phyloP scores from a whole-genome alignment of 75 land plant species.

The Pinus albicaulis region DNA sequence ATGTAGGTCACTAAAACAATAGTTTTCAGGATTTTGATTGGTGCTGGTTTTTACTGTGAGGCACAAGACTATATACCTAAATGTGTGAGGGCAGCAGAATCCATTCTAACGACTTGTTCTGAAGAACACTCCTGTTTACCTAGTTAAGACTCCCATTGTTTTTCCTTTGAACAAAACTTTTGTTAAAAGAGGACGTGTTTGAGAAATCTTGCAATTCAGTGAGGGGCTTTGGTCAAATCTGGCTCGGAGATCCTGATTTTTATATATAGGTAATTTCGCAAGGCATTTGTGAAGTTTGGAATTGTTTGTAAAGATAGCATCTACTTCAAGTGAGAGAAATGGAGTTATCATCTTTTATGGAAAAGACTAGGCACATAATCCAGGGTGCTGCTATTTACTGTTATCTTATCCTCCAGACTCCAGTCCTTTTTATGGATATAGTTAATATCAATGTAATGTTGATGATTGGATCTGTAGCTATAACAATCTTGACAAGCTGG shows the following conservation, averaged over 20 bases:
- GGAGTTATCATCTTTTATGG: too few species aligned
- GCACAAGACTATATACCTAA: background rate
- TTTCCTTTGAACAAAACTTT: background rate
- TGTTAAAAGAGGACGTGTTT: background rate
- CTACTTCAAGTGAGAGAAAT: too few species aligned
- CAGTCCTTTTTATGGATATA: background rate
- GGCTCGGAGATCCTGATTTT: too few species aligned
- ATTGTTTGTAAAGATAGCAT: too few species aligned
- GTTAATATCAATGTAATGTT: background rate
- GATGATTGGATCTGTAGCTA: background rate
- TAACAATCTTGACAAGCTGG: background rate
- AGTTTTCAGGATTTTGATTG: background rate
- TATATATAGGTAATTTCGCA: too few species aligned
- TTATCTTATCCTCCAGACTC: conserved; percentile 5
- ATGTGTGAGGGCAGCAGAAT: background rate
- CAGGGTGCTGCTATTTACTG: background rate
- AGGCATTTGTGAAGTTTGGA: too few species aligned
- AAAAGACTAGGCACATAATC: background rate
- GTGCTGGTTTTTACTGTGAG: too few species aligned
- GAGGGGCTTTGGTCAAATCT: too few species aligned
- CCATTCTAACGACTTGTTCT: background rate
- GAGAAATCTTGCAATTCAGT: background rate
- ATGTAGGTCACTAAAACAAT: background rate
- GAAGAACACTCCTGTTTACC: background rate
- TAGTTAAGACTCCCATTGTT: background rate